Evolutionary conservation across 176 grass and related monocot genomes (phyloP).

Genomic region (Musa troglodytarum): DNA sequence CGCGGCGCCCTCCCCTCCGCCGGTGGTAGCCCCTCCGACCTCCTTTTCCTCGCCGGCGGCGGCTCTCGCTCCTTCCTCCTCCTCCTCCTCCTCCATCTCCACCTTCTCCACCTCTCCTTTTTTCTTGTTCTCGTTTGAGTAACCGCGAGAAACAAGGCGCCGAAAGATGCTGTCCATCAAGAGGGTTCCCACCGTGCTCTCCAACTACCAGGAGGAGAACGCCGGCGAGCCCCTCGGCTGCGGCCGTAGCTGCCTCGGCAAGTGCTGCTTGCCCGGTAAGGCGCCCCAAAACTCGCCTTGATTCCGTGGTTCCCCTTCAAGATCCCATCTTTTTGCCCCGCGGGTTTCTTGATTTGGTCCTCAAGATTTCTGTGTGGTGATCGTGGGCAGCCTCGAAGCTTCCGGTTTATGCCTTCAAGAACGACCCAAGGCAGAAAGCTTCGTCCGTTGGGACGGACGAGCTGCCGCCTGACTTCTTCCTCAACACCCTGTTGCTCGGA

Average conservation of each 20-base stretch:
- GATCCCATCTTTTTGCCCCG: not conserved
- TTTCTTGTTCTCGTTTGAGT: not conserved
- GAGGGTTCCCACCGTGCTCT: conserved; percentile 79
- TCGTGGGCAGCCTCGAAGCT: conserved; percentile 56
- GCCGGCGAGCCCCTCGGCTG: conserved; percentile 31
- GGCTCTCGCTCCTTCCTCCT: conserved; percentile 22
- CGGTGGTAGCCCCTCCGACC: conserved; percentile 87
- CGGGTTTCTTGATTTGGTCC: not conserved
- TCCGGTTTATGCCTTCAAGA: conserved; percentile 59
- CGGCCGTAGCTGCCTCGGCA: conserved; percentile 73
- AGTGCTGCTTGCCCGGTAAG: conserved; percentile 84
- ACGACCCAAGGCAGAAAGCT: conserved; percentile 5
- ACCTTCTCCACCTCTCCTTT: not conserved
- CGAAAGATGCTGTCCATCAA: conserved; percentile 48
- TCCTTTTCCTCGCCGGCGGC: conserved; percentile 96
- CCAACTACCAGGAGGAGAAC: conserved; percentile 82
- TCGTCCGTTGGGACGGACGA: conserved; percentile 14
- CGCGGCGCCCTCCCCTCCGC: conserved; percentile 87
- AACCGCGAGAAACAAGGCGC: not conserved
- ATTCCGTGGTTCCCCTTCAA: not conserved
- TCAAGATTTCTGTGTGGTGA: conserved; percentile 5
- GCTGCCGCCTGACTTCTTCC: conserved; percentile 31
- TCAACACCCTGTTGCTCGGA: conserved; percentile 63
- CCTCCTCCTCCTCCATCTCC: not conserved
- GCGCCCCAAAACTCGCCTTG: not conserved